These are phyloP conservation scores for Saccharum officinarum DNA, from an alignment of 176 grass and related monocot genomes.

Conservation along the genomic window DNA sequence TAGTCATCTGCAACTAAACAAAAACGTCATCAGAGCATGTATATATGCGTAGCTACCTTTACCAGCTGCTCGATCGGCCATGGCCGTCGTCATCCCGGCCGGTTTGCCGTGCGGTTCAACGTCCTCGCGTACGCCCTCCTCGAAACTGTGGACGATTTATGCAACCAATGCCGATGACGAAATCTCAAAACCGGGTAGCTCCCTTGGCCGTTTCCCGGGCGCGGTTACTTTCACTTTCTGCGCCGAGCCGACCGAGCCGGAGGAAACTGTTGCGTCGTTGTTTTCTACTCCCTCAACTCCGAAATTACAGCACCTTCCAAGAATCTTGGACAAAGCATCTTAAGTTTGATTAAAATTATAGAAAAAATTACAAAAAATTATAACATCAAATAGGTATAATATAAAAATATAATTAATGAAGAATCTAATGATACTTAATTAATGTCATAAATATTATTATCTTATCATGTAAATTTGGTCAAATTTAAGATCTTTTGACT, in stretches of 20 bases:
- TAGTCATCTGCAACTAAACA: neutral
- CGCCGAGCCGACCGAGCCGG: neutral
- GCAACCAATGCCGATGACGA: constrained; percentile 25
- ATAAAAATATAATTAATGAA: too few species aligned
- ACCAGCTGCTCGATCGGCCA: neutral
- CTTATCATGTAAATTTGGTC: too few species aligned
- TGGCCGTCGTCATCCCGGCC: neutral
- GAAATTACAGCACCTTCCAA: too few species aligned
- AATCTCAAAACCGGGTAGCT: constrained; percentile 12
- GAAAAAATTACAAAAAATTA: too few species aligned
- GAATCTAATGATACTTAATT: too few species aligned
- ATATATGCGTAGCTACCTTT: neutral
- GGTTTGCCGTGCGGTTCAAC: constrained; percentile 32
- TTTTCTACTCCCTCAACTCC: neutral
- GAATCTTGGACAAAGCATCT: too few species aligned
- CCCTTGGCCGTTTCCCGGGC: constrained; percentile 10
- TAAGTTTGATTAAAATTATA: too few species aligned
- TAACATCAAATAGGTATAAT: too few species aligned
- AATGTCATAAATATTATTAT: too few species aligned
- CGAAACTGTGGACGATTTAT: constrained; percentile 19
- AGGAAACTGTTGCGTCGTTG: neutral
- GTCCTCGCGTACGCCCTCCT: constrained; percentile 15
- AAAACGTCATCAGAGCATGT: neutral
- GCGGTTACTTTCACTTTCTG: neutral
- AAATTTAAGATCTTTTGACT: too few species aligned